Evolutionary conservation across 345 rosid genomes (phyloP), one percentile per base, ranked within the genome.

Genomic region (Dipteronia dyeriana): DNA sequence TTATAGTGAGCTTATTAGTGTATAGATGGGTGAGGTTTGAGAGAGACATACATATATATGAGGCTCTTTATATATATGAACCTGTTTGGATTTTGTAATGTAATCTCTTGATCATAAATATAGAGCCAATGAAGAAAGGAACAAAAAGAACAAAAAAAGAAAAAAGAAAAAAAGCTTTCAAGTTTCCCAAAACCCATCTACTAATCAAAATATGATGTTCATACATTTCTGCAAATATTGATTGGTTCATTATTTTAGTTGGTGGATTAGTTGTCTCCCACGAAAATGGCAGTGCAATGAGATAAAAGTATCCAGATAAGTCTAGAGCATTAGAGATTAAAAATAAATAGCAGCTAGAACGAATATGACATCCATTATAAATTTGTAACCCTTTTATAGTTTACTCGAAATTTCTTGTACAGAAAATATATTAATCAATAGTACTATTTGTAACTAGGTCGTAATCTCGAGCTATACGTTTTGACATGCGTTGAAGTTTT

Each of bases 1-100:
- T 71, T 34, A 29, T 14, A 39, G 65, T 12, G 76, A 61, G 67
- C 54, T 60, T 74, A 56, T 60, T 23, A 71, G 67, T 65, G 75
- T 23, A 82, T 68, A 53, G 63, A 69, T 72, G 71, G 71, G 68
- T 59, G 72, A 73, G 56, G 39, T 79, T 4, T 23, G 75, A 64
- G 51, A 66, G 76, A 76, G 66, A 12, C 12, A 74, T 12, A 45
- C 38, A 34, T 61, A 43, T n/a, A n/a, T 54, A n/a, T n/a, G 69
- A 72, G 65, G 75, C 59, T 54, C 60, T 66, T 41, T 34, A 23
- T 34, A 74, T 71, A 68, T 66, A 22, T 66, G 14, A 17, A 68
- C 69, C 49, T 60, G 57, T 67, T 20, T 76, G 73, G 66, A 57
- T 64, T 59, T 74, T 77, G 67, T 76, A 60, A 56, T 53, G 26